Base-by-base conservation (phyloP, 768 basidiomycete genomes). In the Terana coerulea region DNA sequence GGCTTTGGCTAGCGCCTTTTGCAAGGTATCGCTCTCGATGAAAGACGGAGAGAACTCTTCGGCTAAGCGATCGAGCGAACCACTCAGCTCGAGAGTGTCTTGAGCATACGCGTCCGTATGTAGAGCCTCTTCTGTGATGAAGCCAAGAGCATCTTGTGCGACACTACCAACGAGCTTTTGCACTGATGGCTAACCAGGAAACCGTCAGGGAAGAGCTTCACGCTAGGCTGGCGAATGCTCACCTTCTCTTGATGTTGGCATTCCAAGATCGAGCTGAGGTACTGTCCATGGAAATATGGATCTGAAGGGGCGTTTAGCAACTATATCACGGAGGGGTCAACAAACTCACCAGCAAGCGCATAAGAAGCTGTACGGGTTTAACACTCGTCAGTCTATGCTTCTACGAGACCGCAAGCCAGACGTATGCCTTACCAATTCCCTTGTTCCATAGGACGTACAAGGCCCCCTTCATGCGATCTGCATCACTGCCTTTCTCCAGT, bases 391-490 rank as follows among this genome's bases (percentile, higher is more conserved):
- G 60, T 43, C 54, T n/a, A 40, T 10, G 9, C 17, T 21, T 3
- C 5, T 28, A 31, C 39, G 8, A 24, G 2, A 42, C 36, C 49
- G 29, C 47, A 6, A 41, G 40, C 53, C 3, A 49, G 30, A 43
- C 45, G 22, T 3, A 46, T 11, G 33, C 59, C 79, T 37, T 55
- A 86, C 86, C 77, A 48, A 76, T 83, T 26, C 79, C 83, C 66
- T 86, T 88, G 59, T 85, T 83, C 71, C 82, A 82, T 9, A 91
- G 67, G 17, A 89, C 75, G 64, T 93, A 94, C 34, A 95, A 72
- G 15, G 91, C 92, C 7, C 95, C 95, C 70, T 98, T 98, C 84
- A 97, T 95, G 22, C 87, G 78, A 67, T 98, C 94, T 9, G 92
- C 88, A 62, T 95, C 91, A 51, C 79, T 84, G 5, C 88, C 92